These are phyloP conservation scores for Kazachstania viticola DNA, from an alignment of 805 yeast species.

Conservation along the genomic window DNA sequence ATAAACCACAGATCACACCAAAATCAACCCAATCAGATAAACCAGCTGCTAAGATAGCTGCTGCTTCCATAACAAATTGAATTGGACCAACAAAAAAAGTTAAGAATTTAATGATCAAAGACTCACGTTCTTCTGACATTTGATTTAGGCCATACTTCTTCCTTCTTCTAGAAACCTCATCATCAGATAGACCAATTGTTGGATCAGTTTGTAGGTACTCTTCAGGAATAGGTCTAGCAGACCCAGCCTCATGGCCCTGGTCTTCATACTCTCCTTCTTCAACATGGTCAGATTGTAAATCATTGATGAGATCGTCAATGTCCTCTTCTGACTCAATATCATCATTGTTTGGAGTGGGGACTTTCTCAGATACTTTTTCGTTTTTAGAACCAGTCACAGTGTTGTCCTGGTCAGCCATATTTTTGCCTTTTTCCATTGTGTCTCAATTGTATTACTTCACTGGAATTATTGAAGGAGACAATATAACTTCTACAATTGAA, in stretches of 20 bases:
- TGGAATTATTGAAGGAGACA: no score
- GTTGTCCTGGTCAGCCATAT: no score
- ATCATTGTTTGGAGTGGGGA: no score
- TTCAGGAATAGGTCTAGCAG: conserved; percentile 72
- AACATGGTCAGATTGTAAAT: conserved; percentile 51
- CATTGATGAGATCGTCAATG: conserved; percentile 59
- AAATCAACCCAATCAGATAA: conserved; percentile 97
- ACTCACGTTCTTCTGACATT: conserved; percentile 84
- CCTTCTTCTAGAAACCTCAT: conserved; percentile 72
- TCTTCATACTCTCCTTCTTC: conserved; percentile 41
- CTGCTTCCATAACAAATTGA: conserved; percentile 96
- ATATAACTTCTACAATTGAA: no score
- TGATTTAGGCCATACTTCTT: conserved; percentile 85
- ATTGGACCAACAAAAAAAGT: conserved; percentile 91
- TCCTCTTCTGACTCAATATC: conserved; percentile 51
- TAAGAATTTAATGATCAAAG: conserved; percentile 64
- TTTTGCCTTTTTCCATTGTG: no score
- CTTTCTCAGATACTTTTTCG: no score
- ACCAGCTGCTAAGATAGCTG: conserved; percentile 92
- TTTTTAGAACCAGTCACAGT: no score
- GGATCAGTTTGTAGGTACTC: conserved; percentile 77
- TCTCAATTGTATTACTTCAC: no score
- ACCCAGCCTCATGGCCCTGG: conserved; percentile 36
- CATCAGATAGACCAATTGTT: conserved; percentile 58
- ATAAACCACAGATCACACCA: conserved; percentile 89